Evolutionary conservation across 768 basidiomycete genomes (phyloP).

Genomic region (Zangia roseola): DNA sequence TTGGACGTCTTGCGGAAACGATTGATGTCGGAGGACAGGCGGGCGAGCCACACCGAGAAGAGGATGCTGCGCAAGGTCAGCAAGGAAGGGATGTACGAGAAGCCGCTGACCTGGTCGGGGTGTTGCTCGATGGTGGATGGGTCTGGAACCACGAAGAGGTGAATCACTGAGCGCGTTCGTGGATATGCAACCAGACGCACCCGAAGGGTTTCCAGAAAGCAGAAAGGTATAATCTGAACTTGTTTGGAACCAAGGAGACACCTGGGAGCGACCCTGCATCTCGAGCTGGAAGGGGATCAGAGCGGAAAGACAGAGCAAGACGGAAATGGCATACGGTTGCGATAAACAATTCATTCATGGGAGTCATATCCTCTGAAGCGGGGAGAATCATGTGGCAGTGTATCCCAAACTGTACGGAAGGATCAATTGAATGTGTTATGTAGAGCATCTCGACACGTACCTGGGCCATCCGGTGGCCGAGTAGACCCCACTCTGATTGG

Average conservation of each 20-base stretch:
- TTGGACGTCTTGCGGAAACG: conserved; percentile 28
- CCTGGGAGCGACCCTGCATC: conserved; percentile 21
- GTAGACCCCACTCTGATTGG: conserved; percentile 40
- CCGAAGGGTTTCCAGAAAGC: conserved; percentile 39
- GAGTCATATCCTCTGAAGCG: conserved; percentile 43
- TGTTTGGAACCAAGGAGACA: conserved; percentile 41
- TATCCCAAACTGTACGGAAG: conserved; percentile 45
- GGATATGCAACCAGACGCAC: conserved; percentile 12
- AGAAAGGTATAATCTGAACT: conserved; percentile 40
- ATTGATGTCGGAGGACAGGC: conserved; percentile 27
- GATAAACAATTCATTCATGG: conserved; percentile 48
- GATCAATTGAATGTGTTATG: conserved; percentile 17
- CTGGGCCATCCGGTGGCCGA: conserved; percentile 45
- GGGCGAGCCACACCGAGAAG: conserved; percentile 11
- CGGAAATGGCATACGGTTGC: conserved; percentile 37
- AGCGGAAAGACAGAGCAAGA: background rate
- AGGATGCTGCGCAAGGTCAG: conserved; percentile 12
- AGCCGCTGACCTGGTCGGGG: conserved; percentile 13
- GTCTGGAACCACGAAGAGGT: conserved; percentile 14
- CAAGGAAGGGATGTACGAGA: background rate
- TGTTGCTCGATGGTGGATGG: background rate
- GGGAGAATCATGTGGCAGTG: conserved; percentile 58
- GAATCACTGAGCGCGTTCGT: background rate
- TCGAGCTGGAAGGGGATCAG: conserved; percentile 20
- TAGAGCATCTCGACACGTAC: conserved; percentile 31